Evolutionary conservation across 495 filamentous ascomycete species (phyloP).

Genomic region (Daldinia grandis): DNA sequence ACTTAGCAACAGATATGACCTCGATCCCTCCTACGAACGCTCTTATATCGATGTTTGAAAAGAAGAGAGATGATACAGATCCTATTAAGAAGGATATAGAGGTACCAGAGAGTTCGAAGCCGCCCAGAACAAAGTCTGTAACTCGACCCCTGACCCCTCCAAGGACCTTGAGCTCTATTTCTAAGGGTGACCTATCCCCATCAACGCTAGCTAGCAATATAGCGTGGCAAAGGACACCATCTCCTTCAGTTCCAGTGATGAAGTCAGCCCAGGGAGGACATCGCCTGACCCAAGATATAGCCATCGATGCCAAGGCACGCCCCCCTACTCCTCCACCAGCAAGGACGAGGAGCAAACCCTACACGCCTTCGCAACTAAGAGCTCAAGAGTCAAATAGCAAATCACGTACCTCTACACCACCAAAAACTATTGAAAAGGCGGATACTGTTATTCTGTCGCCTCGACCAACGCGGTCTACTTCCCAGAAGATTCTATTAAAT

Average conservation of each 20-base stretch:
- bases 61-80: constrained; percentile 43
- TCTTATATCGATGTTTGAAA: constrained; percentile 70
- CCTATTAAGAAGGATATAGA: constrained; percentile 50
- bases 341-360: constrained; percentile 25
- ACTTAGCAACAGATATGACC: constrained; percentile 58
- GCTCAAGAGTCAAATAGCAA: constrained; percentile 19
- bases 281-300: constrained; percentile 8
- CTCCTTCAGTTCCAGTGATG: constrained; percentile 16
- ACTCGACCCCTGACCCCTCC: constrained; percentile 38
- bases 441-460: constrained; percentile 34
- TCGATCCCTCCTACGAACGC: constrained; percentile 65
- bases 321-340: constrained; percentile 39
- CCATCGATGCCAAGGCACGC: constrained; percentile 15
- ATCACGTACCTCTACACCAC: constrained; percentile 18
- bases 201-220: constrained; percentile 27
- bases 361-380: constrained; percentile 2
- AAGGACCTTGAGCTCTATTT: constrained; percentile 32
- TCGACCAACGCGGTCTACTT: constrained; percentile 25
- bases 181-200: constrained; percentile 35
- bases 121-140: constrained; percentile 19
- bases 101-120: constrained; percentile 30
- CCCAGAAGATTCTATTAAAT: constrained; percentile 29
- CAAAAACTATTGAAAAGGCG: constrained; percentile 7
- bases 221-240: constrained; percentile 23
- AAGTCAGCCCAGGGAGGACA: neutral